Evolutionary conservation across 139 green algal genomes (phyloP).

Genomic region (Closterium sp.): DNA sequence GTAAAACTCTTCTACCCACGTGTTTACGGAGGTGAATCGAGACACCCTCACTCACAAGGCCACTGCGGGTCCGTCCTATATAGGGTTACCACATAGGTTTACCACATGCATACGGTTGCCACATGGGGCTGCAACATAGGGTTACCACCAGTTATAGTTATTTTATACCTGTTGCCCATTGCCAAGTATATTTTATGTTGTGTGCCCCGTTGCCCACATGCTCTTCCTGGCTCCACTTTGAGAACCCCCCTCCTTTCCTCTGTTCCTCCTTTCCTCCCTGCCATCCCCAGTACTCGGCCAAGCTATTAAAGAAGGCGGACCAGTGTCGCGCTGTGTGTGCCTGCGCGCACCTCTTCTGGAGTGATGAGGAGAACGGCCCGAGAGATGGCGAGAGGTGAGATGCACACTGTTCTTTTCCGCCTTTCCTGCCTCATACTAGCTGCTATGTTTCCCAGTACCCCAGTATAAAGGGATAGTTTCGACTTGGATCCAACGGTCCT

Average conservation of each 20-base stretch:
- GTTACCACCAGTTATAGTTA: too few relatives aligned
- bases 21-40: slow-evolving; percentile 75
- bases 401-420: not conserved
- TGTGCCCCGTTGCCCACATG: too few relatives aligned
- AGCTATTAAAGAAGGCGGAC: slow-evolving; percentile 84
- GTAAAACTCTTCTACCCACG: not conserved
- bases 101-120: too few relatives aligned
- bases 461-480: too few relatives aligned
- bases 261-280: not conserved
- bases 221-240: too few relatives aligned
- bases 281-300: slow-evolving; percentile 67
- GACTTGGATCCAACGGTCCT: too few relatives aligned
- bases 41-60: slow-evolving; percentile 79
- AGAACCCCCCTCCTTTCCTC: not conserved
- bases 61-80: slow-evolving; percentile 43
- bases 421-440: too few relatives aligned
- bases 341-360: slow-evolving; percentile 84
- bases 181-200: too few relatives aligned
- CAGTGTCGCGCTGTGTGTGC: slow-evolving; percentile 80
- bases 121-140: not conserved
- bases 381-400: slow-evolving; percentile 53
- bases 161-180: too few relatives aligned
- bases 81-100: not conserved
- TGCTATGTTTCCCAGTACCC: too few relatives aligned
- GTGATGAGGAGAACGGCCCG: slow-evolving; percentile 49